These are phyloP conservation scores for Penicillium sp. DNA, from an alignment of 2,329 filamentous ascomycete genomes.

Conservation along the genomic window DNA sequence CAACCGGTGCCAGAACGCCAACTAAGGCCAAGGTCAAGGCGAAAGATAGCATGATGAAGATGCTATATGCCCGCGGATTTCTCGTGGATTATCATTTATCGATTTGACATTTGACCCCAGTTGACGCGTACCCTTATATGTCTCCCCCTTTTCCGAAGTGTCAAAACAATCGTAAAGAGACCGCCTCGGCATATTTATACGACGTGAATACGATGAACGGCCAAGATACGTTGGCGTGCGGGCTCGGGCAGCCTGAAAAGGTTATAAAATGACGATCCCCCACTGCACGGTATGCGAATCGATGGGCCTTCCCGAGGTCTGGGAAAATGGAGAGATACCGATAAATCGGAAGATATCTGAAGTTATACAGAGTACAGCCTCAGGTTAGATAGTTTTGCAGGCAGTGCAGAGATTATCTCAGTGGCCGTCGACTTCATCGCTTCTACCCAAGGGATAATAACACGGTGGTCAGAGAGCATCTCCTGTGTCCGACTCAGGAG, in stretches of 20 bases:
- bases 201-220: slow-evolving; percentile 14
- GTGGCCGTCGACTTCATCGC: no score
- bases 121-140: background rate
- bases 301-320: background rate
- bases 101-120: no score
- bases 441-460: no score
- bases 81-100: no score
- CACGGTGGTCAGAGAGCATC: no score
- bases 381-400: no score
- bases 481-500: no score
- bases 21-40: slow-evolving; percentile 6
- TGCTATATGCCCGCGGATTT: background rate
- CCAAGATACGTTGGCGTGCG: background rate
- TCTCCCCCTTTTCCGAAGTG: background rate
- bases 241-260: background rate
- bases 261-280: background rate
- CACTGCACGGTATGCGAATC: background rate
- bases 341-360: background rate
- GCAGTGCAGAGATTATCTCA: no score
- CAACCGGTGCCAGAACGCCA: slow-evolving; percentile 15
- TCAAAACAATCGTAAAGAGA: background rate
- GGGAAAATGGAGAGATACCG: background rate
- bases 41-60: slow-evolving; percentile 7
- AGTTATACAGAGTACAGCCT: no score
- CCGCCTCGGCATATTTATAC: slow-evolving; percentile 14